These are phyloP conservation scores for Paraconiothyrium brasiliense DNA, from an alignment of 2,329 filamentous ascomycete species.

Conservation along the genomic window DNA sequence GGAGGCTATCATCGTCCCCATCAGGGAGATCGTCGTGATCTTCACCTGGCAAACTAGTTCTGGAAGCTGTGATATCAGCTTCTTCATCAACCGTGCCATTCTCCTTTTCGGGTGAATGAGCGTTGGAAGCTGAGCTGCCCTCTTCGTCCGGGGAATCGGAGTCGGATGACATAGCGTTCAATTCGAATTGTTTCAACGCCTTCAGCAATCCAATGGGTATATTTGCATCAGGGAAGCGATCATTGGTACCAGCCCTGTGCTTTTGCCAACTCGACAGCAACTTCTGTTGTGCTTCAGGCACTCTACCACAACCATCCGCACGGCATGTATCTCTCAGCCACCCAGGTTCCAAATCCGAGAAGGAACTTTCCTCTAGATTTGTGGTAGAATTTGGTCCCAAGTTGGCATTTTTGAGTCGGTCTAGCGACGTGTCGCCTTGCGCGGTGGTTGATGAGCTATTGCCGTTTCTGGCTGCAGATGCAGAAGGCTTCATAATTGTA, in stretches of 20 bases:
- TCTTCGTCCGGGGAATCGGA: conserved; percentile 1
- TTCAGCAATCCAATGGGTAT: conserved; percentile 48
- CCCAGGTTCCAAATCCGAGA: background rate
- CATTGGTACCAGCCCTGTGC: conserved; percentile 34
- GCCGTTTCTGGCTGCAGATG: background rate
- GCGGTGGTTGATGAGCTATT: background rate
- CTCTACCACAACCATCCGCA: conserved; percentile 10
- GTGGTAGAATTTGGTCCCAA: background rate
- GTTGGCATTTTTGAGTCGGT: background rate
- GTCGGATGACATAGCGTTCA: conserved; percentile 2
- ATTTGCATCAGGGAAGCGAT: conserved; percentile 48
- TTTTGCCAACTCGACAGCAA: conserved; percentile 28
- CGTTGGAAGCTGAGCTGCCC: background rate
- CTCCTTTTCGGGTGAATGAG: background rate
- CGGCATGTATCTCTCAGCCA: conserved; percentile 12
- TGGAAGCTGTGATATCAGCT: background rate
- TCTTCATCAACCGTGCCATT: background rate
- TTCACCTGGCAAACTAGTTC: background rate
- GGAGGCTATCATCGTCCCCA: conserved; percentile 17
- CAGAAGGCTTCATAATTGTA: background rate
- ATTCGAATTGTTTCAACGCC: conserved; percentile 19
- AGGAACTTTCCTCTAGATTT: background rate
- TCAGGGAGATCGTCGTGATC: conserved; percentile 9
- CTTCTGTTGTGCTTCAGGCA: conserved; percentile 1
- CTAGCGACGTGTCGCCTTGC: too few species aligned